These are phyloP conservation scores for Pythium dissimile DNA, from an alignment of 352 stramenopile species.

Conservation along the genomic window DNA sequence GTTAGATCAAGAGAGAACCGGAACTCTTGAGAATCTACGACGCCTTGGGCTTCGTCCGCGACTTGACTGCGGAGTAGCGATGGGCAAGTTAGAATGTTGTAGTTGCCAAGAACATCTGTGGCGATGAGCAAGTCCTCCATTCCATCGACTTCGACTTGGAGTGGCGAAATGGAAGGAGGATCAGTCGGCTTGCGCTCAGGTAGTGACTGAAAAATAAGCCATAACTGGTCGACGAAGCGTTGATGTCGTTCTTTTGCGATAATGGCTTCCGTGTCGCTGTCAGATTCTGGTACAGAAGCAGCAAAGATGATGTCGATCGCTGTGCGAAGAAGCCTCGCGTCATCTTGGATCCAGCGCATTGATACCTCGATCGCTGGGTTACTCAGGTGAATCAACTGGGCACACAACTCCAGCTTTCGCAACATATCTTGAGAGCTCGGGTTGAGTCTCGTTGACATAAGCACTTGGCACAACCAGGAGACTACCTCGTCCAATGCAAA, in stretches of 20 bases:
- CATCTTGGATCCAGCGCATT: slow-evolving; percentile 61
- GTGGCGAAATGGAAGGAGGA: slow-evolving; percentile 38
- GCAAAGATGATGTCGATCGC: slow-evolving; percentile 54
- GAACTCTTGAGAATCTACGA: not conserved
- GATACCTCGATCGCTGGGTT: slow-evolving; percentile 42
- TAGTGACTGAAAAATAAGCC: slow-evolving; percentile 70
- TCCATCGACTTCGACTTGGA: slow-evolving; percentile 71
- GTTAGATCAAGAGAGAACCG: slow-evolving; percentile 30
- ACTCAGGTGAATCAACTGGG: slow-evolving; percentile 57
- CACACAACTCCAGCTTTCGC: slow-evolving; percentile 36
- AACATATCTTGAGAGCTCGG: not conserved
- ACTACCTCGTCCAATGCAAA: slow-evolving; percentile 54
- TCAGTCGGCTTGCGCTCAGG: slow-evolving; percentile 63
- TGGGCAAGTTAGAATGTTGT: slow-evolving; percentile 38
- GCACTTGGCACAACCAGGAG: slow-evolving; percentile 38
- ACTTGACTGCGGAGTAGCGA: slow-evolving; percentile 21
- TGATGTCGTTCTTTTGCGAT: slow-evolving; percentile 10
- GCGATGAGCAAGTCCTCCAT: slow-evolving; percentile 70
- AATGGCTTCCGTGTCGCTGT: not conserved
- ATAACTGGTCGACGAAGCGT: slow-evolving; percentile 53
- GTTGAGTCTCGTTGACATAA: slow-evolving; percentile 5
- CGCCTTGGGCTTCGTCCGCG: not conserved
- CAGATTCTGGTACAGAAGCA: slow-evolving; percentile 11
- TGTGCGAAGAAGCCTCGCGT: slow-evolving; percentile 47
- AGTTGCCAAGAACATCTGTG: slow-evolving; percentile 66